Evolutionary conservation across 1,284 basidiomycete genomes (phyloP).

Genomic region (Mycena sp.): DNA sequence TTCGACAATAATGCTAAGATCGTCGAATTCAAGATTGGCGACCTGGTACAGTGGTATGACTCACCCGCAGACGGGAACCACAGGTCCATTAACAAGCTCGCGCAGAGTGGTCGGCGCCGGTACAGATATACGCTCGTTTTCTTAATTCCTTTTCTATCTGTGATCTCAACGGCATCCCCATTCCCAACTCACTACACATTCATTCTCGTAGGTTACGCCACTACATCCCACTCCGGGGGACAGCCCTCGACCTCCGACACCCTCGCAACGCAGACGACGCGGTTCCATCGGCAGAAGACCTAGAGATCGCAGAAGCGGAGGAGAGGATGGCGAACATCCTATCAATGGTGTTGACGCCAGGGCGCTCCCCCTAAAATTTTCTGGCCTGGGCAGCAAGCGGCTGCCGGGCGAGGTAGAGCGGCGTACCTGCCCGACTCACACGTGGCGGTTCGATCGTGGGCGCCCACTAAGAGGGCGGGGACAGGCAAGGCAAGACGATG

Average conservation of each 20-base stretch:
- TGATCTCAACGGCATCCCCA: conserved; percentile 9
- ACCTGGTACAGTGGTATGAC: conserved; percentile 21
- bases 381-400: too few species aligned
- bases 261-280: background rate
- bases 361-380: too few species aligned
- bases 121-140: conserved; percentile 14
- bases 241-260: background rate
- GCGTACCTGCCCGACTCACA: background rate
- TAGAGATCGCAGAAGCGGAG: conserved; percentile 1
- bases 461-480: background rate
- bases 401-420: too few species aligned
- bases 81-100: conserved; percentile 10
- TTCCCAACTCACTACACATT: conserved; percentile 4
- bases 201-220: conserved; percentile 12
- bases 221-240: background rate
- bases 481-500: background rate
- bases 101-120: conserved; percentile 17
- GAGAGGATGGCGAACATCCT: background rate
- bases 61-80: conserved; percentile 8
- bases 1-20: conserved; percentile 2
- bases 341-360: background rate
- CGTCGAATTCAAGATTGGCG: conserved; percentile 15
- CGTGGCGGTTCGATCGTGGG: conserved; percentile 2
- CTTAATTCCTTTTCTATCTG: conserved; percentile 23
- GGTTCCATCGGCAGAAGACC: background rate